These are phyloP conservation scores for Sparassis latifolia DNA, from an alignment of 1,284 basidiomycete genomes.

Conservation along the genomic window DNA sequence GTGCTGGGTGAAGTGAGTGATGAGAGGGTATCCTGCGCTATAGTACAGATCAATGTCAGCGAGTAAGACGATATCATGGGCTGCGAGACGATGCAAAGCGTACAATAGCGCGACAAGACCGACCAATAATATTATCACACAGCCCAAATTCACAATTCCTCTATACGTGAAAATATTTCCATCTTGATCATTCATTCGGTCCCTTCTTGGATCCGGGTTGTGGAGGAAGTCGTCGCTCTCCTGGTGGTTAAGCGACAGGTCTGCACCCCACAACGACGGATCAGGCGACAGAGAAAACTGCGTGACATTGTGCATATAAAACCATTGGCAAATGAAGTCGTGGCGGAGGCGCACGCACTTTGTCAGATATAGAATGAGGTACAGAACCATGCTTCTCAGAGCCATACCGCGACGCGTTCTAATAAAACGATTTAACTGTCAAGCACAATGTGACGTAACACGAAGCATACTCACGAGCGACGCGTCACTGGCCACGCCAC, in stretches of 20 bases:
- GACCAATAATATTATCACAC: slow-evolving; percentile 56
- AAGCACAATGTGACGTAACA: neutral
- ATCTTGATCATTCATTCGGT: slow-evolving; percentile 55
- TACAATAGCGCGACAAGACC: slow-evolving; percentile 73
- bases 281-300: slow-evolving; percentile 76
- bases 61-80: neutral
- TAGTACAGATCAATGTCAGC: neutral
- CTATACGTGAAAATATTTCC: slow-evolving; percentile 67
- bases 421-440: slow-evolving; percentile 19
- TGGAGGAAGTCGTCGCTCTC: slow-evolving; percentile 73
- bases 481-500: slow-evolving; percentile 31
- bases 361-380: slow-evolving; percentile 31
- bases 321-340: neutral
- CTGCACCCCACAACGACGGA: slow-evolving; percentile 64
- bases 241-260: slow-evolving; percentile 47
- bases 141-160: slow-evolving; percentile 75
- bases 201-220: slow-evolving; percentile 71
- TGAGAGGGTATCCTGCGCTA: slow-evolving; percentile 79
- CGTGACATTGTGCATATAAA: neutral
- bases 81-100: slow-evolving; percentile 16
- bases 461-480: slow-evolving; percentile 33
- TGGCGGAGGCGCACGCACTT: slow-evolving; percentile 19
- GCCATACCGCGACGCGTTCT: slow-evolving; percentile 42
- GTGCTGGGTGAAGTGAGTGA: slow-evolving; percentile 56
- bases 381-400: slow-evolving; percentile 17